A percentile compares a stretch with the other conserved stretches of the same genome.
These are phyloP conservation scores for Thermomyces lanuginosus DNA, from an alignment of 2,329 filamentous ascomycete genomes.

Conservation along the genomic window DNA sequence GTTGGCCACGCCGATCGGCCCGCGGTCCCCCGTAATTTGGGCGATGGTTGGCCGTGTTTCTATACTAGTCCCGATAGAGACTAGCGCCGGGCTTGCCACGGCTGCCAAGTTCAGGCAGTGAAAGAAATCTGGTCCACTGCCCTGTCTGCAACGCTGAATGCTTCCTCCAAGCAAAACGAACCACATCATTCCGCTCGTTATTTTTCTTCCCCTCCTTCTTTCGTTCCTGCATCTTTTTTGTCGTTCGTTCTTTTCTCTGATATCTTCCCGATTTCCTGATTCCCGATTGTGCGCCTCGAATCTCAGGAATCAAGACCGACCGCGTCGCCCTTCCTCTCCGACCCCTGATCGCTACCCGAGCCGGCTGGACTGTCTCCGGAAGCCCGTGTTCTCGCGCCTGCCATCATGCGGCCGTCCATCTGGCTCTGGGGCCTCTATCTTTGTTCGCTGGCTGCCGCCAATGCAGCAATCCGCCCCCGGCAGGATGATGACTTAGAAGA, in stretches of 20 bases:
- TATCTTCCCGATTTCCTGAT: background rate
- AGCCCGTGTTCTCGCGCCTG: background rate
- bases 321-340: conserved; percentile 1
- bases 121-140: no score
- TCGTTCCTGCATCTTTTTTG: conserved; percentile 2
- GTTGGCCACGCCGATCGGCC: no score
- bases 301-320: no score
- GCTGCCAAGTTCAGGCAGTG: no score
- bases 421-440: background rate
- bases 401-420: background rate
- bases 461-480: no score
- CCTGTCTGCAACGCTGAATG: no score
- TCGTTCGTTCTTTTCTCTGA: conserved; percentile 1
- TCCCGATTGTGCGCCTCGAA: conserved; percentile 1
- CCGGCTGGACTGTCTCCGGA: conserved; percentile 1
- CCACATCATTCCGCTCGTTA: background rate
- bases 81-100: no score
- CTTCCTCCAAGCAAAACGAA: no score
- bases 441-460: background rate
- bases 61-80: no score
- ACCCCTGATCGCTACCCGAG: background rate
- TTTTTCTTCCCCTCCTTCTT: conserved; percentile 1
- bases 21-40: no score
- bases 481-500: no score
- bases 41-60: no score